Conservation (phyloP, 1,284 basidiomycete species). For the Ceratobasidium theobromae region DNA sequence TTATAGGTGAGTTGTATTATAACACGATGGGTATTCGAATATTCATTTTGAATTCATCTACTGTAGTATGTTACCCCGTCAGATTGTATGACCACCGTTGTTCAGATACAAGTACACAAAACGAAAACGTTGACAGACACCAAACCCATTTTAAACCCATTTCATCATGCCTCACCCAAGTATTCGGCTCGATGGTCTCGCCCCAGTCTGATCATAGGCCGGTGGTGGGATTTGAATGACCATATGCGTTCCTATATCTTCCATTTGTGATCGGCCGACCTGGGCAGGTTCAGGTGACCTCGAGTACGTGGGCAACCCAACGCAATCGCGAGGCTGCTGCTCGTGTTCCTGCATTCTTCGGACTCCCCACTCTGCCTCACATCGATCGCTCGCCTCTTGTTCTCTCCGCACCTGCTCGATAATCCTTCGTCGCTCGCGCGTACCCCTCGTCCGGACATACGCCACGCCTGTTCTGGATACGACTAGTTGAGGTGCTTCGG, state of each 20-base stretch:
- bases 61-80: not conserved
- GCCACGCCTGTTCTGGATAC: slow-evolving; percentile 20
- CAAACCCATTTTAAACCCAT: not conserved
- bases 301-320: slow-evolving; percentile 8
- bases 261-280: not conserved
- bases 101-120: not conserved
- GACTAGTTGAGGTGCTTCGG: not conserved
- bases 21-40: too few species aligned
- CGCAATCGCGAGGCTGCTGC: not conserved
- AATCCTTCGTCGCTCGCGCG: slow-evolving; percentile 6
- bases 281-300: not conserved
- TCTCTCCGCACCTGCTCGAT: slow-evolving; percentile 11
- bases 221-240: slow-evolving; percentile 13
- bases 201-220: slow-evolving; percentile 6
- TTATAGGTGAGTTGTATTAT: not conserved
- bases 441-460: not conserved
- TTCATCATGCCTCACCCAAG: not conserved
- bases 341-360: slow-evolving; percentile 10
- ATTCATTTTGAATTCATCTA: too few species aligned
- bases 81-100: too few species aligned
- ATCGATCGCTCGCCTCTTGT: not conserved
- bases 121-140: not conserved
- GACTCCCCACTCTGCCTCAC: not conserved
- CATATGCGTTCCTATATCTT: not conserved
- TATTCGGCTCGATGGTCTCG: not conserved